Conservation (phyloP, 768 basidiomycete genomes). For the Rhizopogon rudus region DNA sequence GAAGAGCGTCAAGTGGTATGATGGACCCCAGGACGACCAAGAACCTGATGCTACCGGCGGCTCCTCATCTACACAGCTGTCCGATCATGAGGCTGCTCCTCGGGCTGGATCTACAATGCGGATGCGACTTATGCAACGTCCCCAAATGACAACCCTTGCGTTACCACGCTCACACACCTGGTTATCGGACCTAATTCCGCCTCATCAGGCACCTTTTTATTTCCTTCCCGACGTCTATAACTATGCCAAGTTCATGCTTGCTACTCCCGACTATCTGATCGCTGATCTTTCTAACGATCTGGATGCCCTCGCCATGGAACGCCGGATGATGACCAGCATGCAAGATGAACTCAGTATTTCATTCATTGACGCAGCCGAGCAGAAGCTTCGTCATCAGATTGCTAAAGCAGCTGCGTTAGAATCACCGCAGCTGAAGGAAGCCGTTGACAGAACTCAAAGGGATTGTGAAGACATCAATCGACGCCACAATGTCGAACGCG, state of each 20-base stretch:
- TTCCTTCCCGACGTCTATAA: conserved; percentile 89
- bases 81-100: conserved; percentile 35
- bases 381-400: conserved; percentile 74
- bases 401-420: conserved; percentile 75
- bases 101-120: conserved; percentile 56
- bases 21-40: conserved; percentile 40
- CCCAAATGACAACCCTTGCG: conserved; percentile 92
- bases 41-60: conserved; percentile 21
- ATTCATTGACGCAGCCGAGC: conserved; percentile 78
- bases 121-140: conserved; percentile 90
- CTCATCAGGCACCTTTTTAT: conserved; percentile 92
- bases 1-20: conserved; percentile 90
- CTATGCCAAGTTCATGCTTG: conserved; percentile 95
- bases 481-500: conserved; percentile 18
- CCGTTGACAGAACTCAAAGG: conserved; percentile 58
- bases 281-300: conserved; percentile 69
- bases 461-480: conserved; percentile 52
- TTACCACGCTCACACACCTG: conserved; percentile 88
- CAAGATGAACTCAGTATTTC: conserved; percentile 72
- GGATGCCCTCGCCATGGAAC: conserved; percentile 67
- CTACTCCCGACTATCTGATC: conserved; percentile 81
- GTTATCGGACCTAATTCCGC: conserved; percentile 89
- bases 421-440: conserved; percentile 54
- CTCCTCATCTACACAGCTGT: conserved; percentile 41
- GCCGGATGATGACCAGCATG: conserved; percentile 55